Evolutionary conservation across 1,284 basidiomycete genomes (phyloP), one percentile per base, ranked within the genome.

Genomic region (Cutaneotrichosporon sp.): DNA sequence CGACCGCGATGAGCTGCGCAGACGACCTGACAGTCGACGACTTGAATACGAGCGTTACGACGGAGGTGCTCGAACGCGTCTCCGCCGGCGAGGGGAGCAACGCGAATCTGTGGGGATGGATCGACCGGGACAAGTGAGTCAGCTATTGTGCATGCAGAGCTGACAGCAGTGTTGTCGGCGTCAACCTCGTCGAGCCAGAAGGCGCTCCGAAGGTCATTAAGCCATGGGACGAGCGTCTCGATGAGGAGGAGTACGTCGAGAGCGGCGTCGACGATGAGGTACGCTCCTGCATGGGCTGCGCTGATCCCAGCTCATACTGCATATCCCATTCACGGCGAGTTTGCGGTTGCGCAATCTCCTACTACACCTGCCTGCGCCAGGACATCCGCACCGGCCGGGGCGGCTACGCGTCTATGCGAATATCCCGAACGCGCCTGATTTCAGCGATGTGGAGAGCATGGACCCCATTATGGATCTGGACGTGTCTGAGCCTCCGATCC

Each of bases 201-300:
- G 57, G 61, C 8, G 74, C 70, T 2, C 63, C 68, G 2, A 64
- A 59, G 33, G 68, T 74, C n/a, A 73, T 76, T 64, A 76, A 76
- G 61, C 63, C 67, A 0, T 76, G 75, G 75, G 74, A 76, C 49
- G 67, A 75, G 1, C 55, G 74, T 32, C 54, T 72, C 32, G 66
- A 68, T 37, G 73, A 74, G 52, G 65, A 67, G 31, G 29, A 55
- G 4, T 69, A 53, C 43, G 66, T 75, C 6, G 68, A 75, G 51
- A 70, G 66, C 17, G 74, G 74, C 14, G 73, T 75, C 1, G 75
- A 76, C 44, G 75, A 76, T 46, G 70, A 75, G 58, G 74, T 74
- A 42, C 51, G 68, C 31, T 22, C 24, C 22, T 5, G n/a, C 20
- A 33, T n/a, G 29, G 4, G 27, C 17, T 16, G 16, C 5, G 24